Conservation (phyloP, 192 early-diverging fungal species). For the Phycomyces blakesleeanus region DNA sequence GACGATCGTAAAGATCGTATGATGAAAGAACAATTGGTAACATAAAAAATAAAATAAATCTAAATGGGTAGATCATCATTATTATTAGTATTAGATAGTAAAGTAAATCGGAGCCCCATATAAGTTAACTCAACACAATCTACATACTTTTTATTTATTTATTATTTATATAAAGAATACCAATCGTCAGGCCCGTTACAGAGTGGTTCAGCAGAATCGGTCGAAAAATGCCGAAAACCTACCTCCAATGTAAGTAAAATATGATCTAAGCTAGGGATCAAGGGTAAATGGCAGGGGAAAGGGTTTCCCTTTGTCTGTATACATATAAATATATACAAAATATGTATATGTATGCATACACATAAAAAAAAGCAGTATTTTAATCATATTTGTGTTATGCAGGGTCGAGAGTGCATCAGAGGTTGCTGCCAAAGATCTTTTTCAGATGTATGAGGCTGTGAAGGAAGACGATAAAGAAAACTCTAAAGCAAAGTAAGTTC, state of each 20-base stretch:
- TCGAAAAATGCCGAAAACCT: conserved; percentile 8
- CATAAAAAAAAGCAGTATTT: too few species aligned
- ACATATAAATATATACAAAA: too few species aligned
- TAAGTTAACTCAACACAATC: too few species aligned
- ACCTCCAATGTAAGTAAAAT: conserved; percentile 26
- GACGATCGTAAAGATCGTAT: conserved; percentile 18
- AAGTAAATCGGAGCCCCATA: too few species aligned
- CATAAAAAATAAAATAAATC: conserved; percentile 12
- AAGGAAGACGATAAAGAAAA: conserved; percentile 45
- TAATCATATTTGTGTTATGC: neutral
- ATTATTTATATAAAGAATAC: conserved; percentile 31
- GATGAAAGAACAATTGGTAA: conserved; percentile 23
- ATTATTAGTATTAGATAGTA: too few species aligned
- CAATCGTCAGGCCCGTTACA: conserved; percentile 41
- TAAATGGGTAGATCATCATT: neutral
- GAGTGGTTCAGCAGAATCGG: conserved; percentile 46
- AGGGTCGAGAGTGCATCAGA: conserved; percentile 38
- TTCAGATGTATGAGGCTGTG: conserved; percentile 67
- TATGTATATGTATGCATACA: too few species aligned
- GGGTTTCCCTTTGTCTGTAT: too few species aligned
- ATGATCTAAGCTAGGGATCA: too few species aligned
- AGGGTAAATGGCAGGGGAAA: too few species aligned
- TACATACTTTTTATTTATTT: too few species aligned
- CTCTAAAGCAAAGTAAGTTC: conserved; percentile 39
- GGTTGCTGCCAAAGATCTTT: conserved; percentile 36